phyloP scores from a whole-genome alignment of 371 early-diverging fungal genomes.

The Rhizomucor pusillus region DNA sequence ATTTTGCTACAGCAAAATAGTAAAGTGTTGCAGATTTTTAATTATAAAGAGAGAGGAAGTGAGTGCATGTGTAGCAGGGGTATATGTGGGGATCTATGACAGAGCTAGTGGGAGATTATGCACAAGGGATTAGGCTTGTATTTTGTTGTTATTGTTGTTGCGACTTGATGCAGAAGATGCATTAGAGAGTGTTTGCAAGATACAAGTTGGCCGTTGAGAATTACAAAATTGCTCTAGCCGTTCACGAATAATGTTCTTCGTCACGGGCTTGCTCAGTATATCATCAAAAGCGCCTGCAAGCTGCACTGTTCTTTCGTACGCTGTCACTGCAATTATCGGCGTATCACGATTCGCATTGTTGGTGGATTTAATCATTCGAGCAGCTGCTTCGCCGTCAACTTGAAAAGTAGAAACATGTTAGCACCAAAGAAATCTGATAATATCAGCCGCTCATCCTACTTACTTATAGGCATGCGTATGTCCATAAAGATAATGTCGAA shows the following conservation, averaged over 20 bases:
- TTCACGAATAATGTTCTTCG: conserved; percentile 55
- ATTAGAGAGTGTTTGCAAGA: too few relatives aligned
- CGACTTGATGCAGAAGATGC: too few relatives aligned
- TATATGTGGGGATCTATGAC: too few relatives aligned
- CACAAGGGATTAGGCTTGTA: too few relatives aligned
- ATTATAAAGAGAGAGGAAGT: too few relatives aligned
- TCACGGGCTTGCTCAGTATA: conserved; percentile 73
- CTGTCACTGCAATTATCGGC: conserved; percentile 73
- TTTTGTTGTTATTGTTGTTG: too few relatives aligned
- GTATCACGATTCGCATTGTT: conserved; percentile 76
- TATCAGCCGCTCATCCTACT: conserved; percentile 20
- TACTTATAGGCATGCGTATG: conserved; percentile 89
- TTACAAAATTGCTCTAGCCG: conserved; percentile 48
- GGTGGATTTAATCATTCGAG: conserved; percentile 93
- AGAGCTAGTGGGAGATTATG: too few relatives aligned
- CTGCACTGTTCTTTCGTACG: conserved; percentile 62
- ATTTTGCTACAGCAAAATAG: too few relatives aligned
- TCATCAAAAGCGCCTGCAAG: conserved; percentile 67
- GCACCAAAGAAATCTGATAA: background rate
- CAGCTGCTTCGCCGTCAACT: conserved; percentile 90
- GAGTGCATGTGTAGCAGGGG: too few relatives aligned
- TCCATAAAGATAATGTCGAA: conserved; percentile 95
- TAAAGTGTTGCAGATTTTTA: too few relatives aligned
- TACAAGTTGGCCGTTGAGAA: too few relatives aligned
- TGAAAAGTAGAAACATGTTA: conserved; percentile 8